These are phyloP conservation scores for Petasospora rhodanensis DNA, from an alignment of 1,139 yeast species.

Conservation along the genomic window DNA sequence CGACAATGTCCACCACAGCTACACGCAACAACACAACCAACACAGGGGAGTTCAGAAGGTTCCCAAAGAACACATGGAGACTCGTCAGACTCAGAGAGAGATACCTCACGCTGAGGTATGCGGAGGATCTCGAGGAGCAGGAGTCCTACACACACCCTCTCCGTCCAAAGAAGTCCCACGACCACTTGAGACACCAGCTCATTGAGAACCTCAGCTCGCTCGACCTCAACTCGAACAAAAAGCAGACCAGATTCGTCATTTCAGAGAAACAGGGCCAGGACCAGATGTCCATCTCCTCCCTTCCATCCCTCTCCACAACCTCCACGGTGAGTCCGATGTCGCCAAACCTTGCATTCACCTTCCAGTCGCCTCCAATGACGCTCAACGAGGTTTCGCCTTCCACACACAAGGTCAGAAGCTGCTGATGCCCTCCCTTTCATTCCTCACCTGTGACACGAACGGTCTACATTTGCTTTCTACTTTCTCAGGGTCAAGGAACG, in stretches of 20 bases:
- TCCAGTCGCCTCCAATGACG: constrained; percentile 1
- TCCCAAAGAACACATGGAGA: constrained; percentile 24
- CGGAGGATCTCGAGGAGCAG: constrained; percentile 7
- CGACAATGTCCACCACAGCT: neutral
- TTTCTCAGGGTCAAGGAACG: too few species aligned
- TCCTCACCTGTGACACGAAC: too few species aligned
- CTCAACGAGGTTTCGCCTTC: neutral
- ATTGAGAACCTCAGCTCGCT: constrained; percentile 8
- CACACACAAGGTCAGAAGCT: constrained; percentile 5
- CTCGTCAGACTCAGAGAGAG: constrained; percentile 18
- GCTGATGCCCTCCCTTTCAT: neutral
- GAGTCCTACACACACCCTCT: constrained; percentile 2
- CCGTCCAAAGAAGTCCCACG: constrained; percentile 9
- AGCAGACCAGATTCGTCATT: constrained; percentile 1
- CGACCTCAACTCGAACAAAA: constrained; percentile 2
- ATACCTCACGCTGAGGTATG: constrained; percentile 10
- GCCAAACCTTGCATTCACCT: constrained; percentile 3
- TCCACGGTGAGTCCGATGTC: constrained; percentile 10
- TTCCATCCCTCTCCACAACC: constrained; percentile 9
- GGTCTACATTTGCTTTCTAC: too few species aligned
- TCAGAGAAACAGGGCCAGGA: constrained; percentile 1
- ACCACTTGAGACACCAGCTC: constrained; percentile 12
- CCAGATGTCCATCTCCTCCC: constrained; percentile 8
- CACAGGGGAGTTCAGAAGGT: constrained; percentile 15
- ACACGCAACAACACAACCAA: constrained; percentile 1